Evolutionary conservation across 2,329 filamentous ascomycete species (phyloP), one percentile per base, ranked within the genome.

Genomic region (Graphilbum sp.): DNA sequence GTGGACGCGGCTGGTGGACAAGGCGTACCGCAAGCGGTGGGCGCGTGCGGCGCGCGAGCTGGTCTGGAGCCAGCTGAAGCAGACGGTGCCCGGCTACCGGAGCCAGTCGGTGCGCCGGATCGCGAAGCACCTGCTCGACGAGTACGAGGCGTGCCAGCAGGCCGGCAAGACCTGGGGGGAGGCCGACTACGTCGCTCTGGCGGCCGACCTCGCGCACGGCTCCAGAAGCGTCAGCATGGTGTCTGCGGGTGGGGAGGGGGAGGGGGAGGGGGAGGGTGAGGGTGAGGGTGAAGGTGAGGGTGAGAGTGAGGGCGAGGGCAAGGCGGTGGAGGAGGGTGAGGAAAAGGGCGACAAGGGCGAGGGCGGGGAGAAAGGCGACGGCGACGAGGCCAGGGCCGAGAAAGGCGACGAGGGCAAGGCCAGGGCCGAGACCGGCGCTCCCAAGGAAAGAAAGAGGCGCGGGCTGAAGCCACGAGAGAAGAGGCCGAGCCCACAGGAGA

Each of bases 1-100:
- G 0, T 75, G 70, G 70, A 46, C 50, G 27, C 54, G 50, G 19
- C 49, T 72, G 12, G 43, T 38, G 13, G 41, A 44, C 30, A 19
- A 12, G 10, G 23, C 25, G 1, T 48, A 35, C 29, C 44, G 46
- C 25, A 32, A 34, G 21, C 34, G 20, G 13, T 47, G 43, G 45
- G 33, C 19, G 11, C 43, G 43, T 2, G 36, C 41, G n/a, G 36
- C 46, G 3, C 43, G 47, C 24, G 41, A 46, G 29, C 23, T 49
- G 16, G 31, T 45, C 21, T 49, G 47, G 47, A 41, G 40, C 32
- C 45, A 46, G n/a, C 38, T 49, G 32, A 45, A 43, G 37, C 43
- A 40, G 20, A 37, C 41, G 7, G 39, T 49, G 12, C 41, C 44
- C 18, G 32, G 40, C 23, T 40, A 46, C 38, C 27, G 41, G 25